Evolutionary conservation across 768 basidiomycete genomes (phyloP), one percentile per base, ranked within the genome.

Genomic region (Amanita molliuscula): DNA sequence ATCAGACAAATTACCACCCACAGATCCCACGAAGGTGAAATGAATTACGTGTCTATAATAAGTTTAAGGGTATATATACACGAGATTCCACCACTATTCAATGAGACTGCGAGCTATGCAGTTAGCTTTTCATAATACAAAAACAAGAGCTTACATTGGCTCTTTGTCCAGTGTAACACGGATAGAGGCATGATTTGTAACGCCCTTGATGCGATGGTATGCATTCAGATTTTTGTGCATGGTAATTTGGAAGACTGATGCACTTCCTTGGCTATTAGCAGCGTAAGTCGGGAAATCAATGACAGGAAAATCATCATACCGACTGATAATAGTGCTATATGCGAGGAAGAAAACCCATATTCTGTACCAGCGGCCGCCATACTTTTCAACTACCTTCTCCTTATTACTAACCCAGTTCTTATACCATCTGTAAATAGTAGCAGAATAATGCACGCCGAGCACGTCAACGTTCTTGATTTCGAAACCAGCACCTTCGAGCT

Each of bases 331-430:
- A n/a, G 76, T 77, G 38, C 86, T 82, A 64, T 84, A 95, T 10
- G 94, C 96, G 28, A 99, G 78, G 84, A 99, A 99, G 78, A 86
- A 98, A 3, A 81, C 81, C 96, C 96, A 99, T 61, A 89, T 80
- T 57, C 95, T 78, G 73, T 85, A 98, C 91, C 90, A 92, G 59
- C 79, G 76, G 28, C 94, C 89, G 47, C 95, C 95, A 62, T 99
- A 99, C 66, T 84, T 86, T 50, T 71, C 90, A 34, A 87, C 55
- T 44, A 96, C 84, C 66, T 87, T 84, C 40, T 93, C 92, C 72
- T 86, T 85, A 77, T 99, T 97, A 52, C 73, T 72, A 37, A 95
- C 66, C 96, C 96, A 99, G 78, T 97, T 98, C 64, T 88, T 80
- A 77, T 97, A 97, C 95, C 95, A 98, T 52, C 78, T 75, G 67